These are phyloP conservation scores for Huntiella abstrusa DNA, from an alignment of 2,329 filamentous ascomycete species.

Conservation along the genomic window DNA sequence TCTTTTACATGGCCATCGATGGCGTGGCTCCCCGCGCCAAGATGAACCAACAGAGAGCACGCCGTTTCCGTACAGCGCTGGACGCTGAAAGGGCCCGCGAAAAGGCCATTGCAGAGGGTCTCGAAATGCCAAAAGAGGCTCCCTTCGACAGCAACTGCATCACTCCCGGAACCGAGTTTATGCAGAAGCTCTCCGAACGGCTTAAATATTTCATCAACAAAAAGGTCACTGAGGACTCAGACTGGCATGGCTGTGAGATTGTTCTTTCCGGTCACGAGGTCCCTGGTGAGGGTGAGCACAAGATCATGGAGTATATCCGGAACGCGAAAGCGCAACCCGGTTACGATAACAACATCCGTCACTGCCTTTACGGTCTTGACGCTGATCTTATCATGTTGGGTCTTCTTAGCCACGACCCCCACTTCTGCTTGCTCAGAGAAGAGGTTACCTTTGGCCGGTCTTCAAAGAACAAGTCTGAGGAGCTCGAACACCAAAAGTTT, in stretches of 20 bases:
- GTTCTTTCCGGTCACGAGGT: constrained; percentile 96
- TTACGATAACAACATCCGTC: constrained; percentile 83
- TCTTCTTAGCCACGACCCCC: constrained; percentile 88
- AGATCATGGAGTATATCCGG: constrained; percentile 99
- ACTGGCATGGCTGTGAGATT: constrained; percentile 94
- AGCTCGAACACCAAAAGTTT: constrained; percentile 97
- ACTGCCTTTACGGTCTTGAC: constrained; percentile 93
- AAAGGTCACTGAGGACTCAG: constrained; percentile 88
- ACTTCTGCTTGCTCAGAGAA: constrained; percentile 91
- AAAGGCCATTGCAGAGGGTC: constrained; percentile 74
- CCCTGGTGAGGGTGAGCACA: constrained; percentile 94
- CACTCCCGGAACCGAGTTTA: constrained; percentile 88
- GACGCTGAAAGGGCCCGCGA: constrained; percentile 80
- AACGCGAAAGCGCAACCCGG: constrained; percentile 87
- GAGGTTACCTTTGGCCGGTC: constrained; percentile 93
- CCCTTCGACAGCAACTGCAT: constrained; percentile 99
- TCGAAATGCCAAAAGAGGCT: constrained; percentile 86
- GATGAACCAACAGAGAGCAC: constrained; percentile 97
- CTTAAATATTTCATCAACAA: constrained; percentile 98
- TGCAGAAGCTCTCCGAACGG: constrained; percentile 87
- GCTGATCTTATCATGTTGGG: constrained; percentile 98
- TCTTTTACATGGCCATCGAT: constrained; percentile 99
- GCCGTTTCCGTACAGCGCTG: constrained; percentile 83
- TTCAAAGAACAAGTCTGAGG: constrained; percentile 76
- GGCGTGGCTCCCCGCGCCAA: constrained; percentile 94